A percentile compares a stretch with the other conserved stretches of the same genome.
Evolutionary conservation across 768 basidiomycete species (phyloP).

Genomic region (Terana coerulea): DNA sequence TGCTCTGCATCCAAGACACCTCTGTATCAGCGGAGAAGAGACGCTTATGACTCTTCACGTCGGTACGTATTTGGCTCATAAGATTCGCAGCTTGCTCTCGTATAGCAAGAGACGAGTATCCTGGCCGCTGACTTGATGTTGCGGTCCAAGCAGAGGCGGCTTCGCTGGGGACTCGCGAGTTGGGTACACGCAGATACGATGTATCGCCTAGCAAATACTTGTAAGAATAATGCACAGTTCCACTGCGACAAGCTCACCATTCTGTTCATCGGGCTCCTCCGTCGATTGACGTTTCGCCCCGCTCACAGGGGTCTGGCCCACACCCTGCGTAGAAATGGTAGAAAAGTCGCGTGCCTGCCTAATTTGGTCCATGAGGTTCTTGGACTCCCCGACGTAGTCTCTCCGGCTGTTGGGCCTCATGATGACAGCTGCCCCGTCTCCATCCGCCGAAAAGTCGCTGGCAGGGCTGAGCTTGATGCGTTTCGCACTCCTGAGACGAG

Average conservation of each 20-base stretch:
- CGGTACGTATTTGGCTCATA: constrained; percentile 83
- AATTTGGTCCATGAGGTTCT: constrained; percentile 75
- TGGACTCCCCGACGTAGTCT: constrained; percentile 78
- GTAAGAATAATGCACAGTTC: background rate
- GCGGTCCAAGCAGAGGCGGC: constrained; percentile 18
- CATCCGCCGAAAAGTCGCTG: constrained; percentile 54
- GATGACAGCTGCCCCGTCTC: constrained; percentile 41
- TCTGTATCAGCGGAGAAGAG: constrained; percentile 68
- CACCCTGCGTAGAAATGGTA: constrained; percentile 61
- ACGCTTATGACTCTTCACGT: constrained; percentile 72
- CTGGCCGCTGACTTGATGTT: constrained; percentile 29
- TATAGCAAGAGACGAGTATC: constrained; percentile 63
- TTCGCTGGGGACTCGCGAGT: background rate
- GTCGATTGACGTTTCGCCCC: constrained; percentile 10
- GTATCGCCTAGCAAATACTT: background rate
- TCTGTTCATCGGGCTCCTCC: no score
- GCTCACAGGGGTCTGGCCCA: constrained; percentile 29
- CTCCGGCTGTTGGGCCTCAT: constrained; percentile 51
- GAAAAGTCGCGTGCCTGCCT: constrained; percentile 75
- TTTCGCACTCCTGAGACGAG: constrained; percentile 71
- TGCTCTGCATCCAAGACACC: constrained; percentile 21
- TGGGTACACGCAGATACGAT: background rate
- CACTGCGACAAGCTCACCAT: background rate
- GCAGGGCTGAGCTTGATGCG: constrained; percentile 74
- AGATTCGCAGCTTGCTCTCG: constrained; percentile 73